Conservation (phyloP, 2,329 filamentous ascomycete genomes). For the Diaporthe ilicicola region DNA sequence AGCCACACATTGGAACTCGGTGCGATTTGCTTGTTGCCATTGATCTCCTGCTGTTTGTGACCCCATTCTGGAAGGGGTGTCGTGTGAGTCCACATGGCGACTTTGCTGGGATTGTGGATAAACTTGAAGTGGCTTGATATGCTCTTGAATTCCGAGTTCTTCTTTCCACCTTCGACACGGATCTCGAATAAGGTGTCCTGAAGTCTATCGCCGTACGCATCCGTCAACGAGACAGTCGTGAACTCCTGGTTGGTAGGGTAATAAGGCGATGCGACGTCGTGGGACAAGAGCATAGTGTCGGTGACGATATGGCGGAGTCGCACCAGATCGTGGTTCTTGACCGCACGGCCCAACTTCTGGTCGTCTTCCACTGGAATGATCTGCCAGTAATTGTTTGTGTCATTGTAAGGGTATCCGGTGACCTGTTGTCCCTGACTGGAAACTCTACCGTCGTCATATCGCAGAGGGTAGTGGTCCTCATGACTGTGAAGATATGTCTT, state of each 20-base stretch:
- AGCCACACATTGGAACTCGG: constrained; percentile 95
- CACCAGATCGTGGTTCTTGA: constrained; percentile 86
- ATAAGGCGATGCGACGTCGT: constrained; percentile 96
- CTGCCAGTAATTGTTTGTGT: constrained; percentile 99
- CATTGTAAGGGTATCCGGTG: constrained; percentile 96
- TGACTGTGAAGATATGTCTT: constrained; percentile 97
- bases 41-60: constrained; percentile 97
- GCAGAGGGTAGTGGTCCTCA: constrained; percentile 84
- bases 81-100: constrained; percentile 98
- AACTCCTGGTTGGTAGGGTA: constrained; percentile 99
- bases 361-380: constrained; percentile 76
- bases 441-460: constrained; percentile 96
- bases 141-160: constrained; percentile 84
- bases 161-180: constrained; percentile 86
- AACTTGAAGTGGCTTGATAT: constrained; percentile 95
- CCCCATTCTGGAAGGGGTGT: constrained; percentile 97
- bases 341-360: constrained; percentile 66
- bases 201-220: constrained; percentile 76
- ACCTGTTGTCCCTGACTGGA: constrained; percentile 98
- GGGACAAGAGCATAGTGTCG: constrained; percentile 85
- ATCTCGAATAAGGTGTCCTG: constrained; percentile 96
- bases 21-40: constrained; percentile 95
- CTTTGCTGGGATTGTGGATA: constrained; percentile 91
- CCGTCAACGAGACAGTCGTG: constrained; percentile 78
- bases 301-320: constrained; percentile 88